phyloP scores from a whole-genome alignment of 1,139 yeast genomes.

The Entelexis sorbosivorans region DNA sequence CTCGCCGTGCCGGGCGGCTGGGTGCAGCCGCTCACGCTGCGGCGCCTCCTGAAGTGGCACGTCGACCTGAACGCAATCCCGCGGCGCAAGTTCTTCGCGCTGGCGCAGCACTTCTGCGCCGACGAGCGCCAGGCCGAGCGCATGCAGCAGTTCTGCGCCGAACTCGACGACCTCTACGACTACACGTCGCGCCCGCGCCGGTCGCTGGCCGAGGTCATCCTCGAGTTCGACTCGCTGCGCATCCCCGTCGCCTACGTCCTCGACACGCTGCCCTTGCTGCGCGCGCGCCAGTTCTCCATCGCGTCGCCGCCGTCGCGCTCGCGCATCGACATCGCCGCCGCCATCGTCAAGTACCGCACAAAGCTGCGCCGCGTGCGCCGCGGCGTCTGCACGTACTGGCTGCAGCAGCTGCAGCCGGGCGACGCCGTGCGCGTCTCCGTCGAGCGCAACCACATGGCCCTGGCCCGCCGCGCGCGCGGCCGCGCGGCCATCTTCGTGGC shows the following conservation, averaged over 20 bases:
- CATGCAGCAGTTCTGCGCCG: conserved; percentile 60
- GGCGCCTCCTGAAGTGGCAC: conserved; percentile 66
- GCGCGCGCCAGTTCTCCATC: conserved; percentile 74
- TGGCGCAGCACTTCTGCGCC: conserved; percentile 60
- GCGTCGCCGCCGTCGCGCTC: conserved; percentile 40
- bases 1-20: conserved; percentile 44
- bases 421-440: conserved; percentile 48
- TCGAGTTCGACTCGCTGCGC: conserved; percentile 62
- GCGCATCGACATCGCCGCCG: conserved; percentile 38
- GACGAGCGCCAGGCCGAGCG: conserved; percentile 59
- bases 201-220: conserved; percentile 68
- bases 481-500: conserved; percentile 60
- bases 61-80: conserved; percentile 78
- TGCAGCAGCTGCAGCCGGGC: conserved; percentile 41
- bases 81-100: conserved; percentile 59
- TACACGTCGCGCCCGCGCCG: conserved; percentile 88
- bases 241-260: conserved; percentile 66
- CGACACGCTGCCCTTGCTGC: conserved; percentile 66
- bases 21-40: conserved; percentile 48
- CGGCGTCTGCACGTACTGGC: conserved; percentile 79
- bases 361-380: conserved; percentile 60
- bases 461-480: conserved; percentile 16
- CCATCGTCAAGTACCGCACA: conserved; percentile 79
- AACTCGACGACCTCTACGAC: conserved; percentile 66
- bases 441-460: conserved; percentile 34